Evolutionary conservation across 148 eudicot species (phyloP), one percentile per base, ranked within the genome.

Genomic region (Silene latifolia): DNA sequence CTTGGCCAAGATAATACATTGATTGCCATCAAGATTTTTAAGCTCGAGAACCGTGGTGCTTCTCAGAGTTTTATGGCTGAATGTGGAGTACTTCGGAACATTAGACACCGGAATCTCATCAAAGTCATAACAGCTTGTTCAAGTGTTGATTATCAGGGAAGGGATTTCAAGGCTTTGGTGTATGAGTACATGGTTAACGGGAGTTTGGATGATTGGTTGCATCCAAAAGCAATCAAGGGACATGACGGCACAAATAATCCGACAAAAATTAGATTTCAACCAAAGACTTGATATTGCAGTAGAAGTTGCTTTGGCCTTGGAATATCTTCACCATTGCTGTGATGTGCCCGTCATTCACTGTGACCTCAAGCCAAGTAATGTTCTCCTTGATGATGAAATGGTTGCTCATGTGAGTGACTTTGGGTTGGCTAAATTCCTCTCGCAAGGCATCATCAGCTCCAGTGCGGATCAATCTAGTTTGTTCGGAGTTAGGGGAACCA

Each of bases 361-460:
- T 42, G 88, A 85, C 72, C 75, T 85, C 21, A 85, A 83, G 77
- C 82, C 83, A 23, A 78, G 80, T 27, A 83, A 80, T 76, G 76
- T 83, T 17, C 78, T 86, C 39, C 79, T 83, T 9, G 83, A 83
- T 46, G 69, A 54, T 39, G 78, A 86, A 6, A 77, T 86, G 86
- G 67, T 53, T 23, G 88, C 86, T n/a, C 81, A 77, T 79, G 78
- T 83, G 62, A 75, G 86, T 4, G 86, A 86, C 73, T 83, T 86
- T 68, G 88, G 88, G 0, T 64, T 83, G 14, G 86, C 86, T 39
- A 86, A 75, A 68, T 74, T 83, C 63, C 73, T 74, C 9, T 1
- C 60, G 13, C 29, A 32, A 48, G 70, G 39, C 20, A 74, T 2
- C 65, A 62, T 3, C 7, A 61, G 25, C 66, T 32, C 64, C 4